phyloP scores from a whole-genome alignment of 1,139 yeast species.

The Chernovozyma sophiae-reginae region DNA sequence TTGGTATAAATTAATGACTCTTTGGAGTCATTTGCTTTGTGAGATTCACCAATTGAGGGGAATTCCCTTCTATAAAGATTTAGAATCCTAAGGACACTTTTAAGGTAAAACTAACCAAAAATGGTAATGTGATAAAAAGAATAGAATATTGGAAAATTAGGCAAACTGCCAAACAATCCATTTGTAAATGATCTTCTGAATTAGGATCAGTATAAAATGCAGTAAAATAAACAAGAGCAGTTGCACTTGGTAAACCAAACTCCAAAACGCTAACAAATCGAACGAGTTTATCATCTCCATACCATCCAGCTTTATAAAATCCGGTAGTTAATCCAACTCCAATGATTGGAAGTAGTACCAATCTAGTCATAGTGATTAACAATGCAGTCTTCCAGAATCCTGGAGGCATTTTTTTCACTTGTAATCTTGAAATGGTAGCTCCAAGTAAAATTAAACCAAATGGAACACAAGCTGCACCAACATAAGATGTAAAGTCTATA shows the following conservation, averaged over 20 bases:
- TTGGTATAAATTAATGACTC: no score
- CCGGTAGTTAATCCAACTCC: constrained; percentile 48
- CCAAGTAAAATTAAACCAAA: constrained; percentile 78
- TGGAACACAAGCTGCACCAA: constrained; percentile 89
- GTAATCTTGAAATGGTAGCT: constrained; percentile 76
- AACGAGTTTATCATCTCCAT: constrained; percentile 44
- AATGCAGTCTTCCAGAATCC: constrained; percentile 67
- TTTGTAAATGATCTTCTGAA: constrained; percentile 59
- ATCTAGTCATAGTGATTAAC: constrained; percentile 29
- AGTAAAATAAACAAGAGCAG: constrained; percentile 77
- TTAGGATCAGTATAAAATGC: constrained; percentile 74
- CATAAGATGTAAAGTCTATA: constrained; percentile 72
- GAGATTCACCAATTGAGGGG: no score
- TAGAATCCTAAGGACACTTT: constrained; percentile 36
- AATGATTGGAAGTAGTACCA: constrained; percentile 38
- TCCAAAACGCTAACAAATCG: constrained; percentile 70
- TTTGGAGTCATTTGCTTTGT: no score
- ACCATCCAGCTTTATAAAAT: constrained; percentile 42
- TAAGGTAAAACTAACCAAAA: constrained; percentile 56
- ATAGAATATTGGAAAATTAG: constrained; percentile 66
- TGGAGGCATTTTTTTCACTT: constrained; percentile 53
- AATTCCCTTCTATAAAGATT: no score
- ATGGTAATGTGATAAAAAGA: constrained; percentile 60
- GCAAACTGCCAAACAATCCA: constrained; percentile 77
- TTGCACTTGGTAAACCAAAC: constrained; percentile 83